These are phyloP conservation scores for Marchantia polymorpha DNA, from an alignment of 225 moss, liverwort and hornwort species.

Conservation along the genomic window DNA sequence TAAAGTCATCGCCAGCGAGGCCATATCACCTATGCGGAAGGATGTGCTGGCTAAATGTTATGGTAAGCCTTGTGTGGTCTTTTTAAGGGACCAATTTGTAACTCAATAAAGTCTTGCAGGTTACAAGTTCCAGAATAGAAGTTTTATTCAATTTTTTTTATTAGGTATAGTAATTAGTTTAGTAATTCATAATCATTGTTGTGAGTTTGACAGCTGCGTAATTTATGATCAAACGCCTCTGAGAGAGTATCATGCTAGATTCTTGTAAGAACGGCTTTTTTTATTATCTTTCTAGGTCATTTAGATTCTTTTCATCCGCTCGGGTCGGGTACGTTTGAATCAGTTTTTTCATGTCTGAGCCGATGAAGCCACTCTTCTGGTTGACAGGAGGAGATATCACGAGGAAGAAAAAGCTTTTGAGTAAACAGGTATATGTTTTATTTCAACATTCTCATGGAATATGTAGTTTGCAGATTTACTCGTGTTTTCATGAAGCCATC, in stretches of 20 bases:
- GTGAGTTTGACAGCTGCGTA: no score
- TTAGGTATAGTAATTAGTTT: no score
- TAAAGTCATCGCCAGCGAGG: constrained; percentile 91
- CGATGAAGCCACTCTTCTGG: neutral
- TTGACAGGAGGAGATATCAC: constrained; percentile 66
- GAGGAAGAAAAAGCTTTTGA: constrained; percentile 87
- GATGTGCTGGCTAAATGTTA: constrained; percentile 99
- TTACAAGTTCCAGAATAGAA: no score
- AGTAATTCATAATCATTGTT: no score
- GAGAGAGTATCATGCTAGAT: no score
- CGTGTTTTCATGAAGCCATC: no score
- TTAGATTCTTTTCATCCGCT: neutral
- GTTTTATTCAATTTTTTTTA: no score
- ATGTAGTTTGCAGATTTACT: no score
- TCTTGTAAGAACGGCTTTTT: neutral
- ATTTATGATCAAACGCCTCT: no score
- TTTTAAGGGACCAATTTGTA: no score
- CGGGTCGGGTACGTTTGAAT: neutral
- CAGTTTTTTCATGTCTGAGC: neutral
- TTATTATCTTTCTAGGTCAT: neutral
- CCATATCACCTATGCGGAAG: constrained; percentile 95
- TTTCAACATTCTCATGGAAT: neutral
- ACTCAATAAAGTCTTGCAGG: no score
- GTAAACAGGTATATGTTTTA: constrained; percentile 52
- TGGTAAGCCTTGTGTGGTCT: constrained; percentile 29